Base-by-base conservation (phyloP, 2,329 filamentous ascomycete genomes). In the Clonostachys chloroleuca region DNA sequence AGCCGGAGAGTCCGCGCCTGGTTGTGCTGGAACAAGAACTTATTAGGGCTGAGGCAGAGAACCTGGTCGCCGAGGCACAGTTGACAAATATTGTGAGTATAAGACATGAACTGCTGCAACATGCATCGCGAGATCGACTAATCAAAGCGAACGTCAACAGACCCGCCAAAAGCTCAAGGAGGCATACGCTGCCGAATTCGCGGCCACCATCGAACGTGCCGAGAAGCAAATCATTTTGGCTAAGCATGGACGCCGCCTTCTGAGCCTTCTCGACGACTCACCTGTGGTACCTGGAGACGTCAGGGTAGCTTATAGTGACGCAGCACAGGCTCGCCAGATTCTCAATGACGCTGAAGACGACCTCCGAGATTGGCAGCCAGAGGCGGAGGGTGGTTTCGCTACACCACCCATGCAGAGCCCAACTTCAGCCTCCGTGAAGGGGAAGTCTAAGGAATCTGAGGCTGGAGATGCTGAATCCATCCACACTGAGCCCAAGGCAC, bases 191-290 rank as follows among this genome's bases (percentile, higher is more conserved):
- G 68, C 88, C 50, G 91, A 97, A 64, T 89, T 96, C 54, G 82
- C 87, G 14, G 91, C 92, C 49, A 89, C 91, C 17, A 95, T 99
- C 57, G 94, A 99, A 74, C 87, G 92, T 34, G 91, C 91, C 20
- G 94, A 97, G 74, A 97, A 97, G 73, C 94, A 99, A 65, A 88
- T 92, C 58, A 89, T 99, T 50, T 80, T 99, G 14, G 92, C 94
- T 48, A 89, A 88, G 59, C 92, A 97, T 63, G 92, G 91, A 17
- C 87, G 90, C 47, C 84, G 90, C 40, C 80, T 99, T 35, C 67
- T 99, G 47, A 84, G 87, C 56, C 80, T 95, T 37, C 80, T 99
- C 12, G 94, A 99, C 58, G 92, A 96, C 64, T 86, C 85, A 0
- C 90, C 94, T 1, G 83, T 96, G 33, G 86, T 95, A 1, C 92